Conservation (phyloP, 2,329 filamentous ascomycete genomes). For the Phyllosticta paracitricarpa region DNA sequence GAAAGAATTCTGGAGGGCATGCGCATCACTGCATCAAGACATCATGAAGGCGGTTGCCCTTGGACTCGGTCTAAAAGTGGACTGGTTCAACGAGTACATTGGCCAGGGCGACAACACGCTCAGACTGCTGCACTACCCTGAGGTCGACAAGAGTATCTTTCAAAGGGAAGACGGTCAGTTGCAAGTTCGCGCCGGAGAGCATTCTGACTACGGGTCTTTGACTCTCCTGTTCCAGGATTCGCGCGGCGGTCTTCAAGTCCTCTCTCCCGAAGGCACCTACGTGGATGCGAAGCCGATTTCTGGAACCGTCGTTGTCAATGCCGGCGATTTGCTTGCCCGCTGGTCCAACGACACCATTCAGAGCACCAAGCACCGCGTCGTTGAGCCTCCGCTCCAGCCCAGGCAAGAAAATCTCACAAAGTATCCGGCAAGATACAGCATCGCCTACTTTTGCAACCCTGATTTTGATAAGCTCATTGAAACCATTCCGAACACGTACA, state of each 20-base stretch:
- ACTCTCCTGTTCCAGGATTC: slow-evolving; percentile 38
- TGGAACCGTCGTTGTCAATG: slow-evolving; percentile 78
- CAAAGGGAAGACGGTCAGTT: slow-evolving; percentile 56
- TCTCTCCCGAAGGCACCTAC: slow-evolving; percentile 65
- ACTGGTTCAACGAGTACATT: slow-evolving; percentile 68
- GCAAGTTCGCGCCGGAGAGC: slow-evolving; percentile 67
- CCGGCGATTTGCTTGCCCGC: slow-evolving; percentile 72
- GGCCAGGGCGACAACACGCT: slow-evolving; percentile 45
- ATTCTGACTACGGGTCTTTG: slow-evolving; percentile 54
- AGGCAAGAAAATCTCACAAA: slow-evolving; percentile 37
- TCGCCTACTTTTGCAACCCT: slow-evolving; percentile 90
- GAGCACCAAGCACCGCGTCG: slow-evolving; percentile 81
- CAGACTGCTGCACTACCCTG: slow-evolving; percentile 67
- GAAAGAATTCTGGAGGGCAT: slow-evolving; percentile 63
- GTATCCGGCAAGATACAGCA: slow-evolving; percentile 69
- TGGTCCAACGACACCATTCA: slow-evolving; percentile 91
- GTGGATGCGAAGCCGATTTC: slow-evolving; percentile 75
- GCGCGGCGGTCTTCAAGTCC: slow-evolving; percentile 29
- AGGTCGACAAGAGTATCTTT: slow-evolving; percentile 57
- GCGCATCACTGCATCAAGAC: slow-evolving; percentile 62
- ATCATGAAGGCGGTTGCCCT: slow-evolving; percentile 79
- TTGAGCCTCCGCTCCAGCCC: slow-evolving; percentile 58
- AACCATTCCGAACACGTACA: slow-evolving; percentile 72
- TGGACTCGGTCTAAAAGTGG: slow-evolving; percentile 61
- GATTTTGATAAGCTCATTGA: slow-evolving; percentile 69